A percentile compares a stretch with the other conserved stretches of the same genome.
Conservation (phyloP, 345 rosid species). For the Trapa bicornis region DNA sequence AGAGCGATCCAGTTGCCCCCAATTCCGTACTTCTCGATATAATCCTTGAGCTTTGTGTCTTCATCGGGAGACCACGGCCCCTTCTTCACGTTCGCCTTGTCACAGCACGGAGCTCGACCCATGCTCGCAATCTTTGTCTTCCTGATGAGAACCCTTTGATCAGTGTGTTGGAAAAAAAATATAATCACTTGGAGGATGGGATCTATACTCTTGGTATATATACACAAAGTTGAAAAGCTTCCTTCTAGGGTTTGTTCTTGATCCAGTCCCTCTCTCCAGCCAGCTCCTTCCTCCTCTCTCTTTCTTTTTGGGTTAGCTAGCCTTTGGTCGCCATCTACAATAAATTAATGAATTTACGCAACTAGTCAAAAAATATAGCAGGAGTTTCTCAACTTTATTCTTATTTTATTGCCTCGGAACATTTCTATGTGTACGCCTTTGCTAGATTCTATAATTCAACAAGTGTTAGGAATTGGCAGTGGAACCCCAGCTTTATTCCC, state of each 20-base stretch:
- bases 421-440: not conserved
- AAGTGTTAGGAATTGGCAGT: not conserved
- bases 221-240: conserved; percentile 23
- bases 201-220: conserved; percentile 9
- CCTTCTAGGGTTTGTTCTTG: conserved; percentile 37
- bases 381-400: not conserved
- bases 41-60: conserved; percentile 80
- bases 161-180: conserved; percentile 1
- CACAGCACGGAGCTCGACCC: conserved; percentile 99
- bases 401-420: conserved; percentile 1
- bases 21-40: conserved; percentile 69
- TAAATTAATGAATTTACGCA: conserved; percentile 6
- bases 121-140: conserved; percentile 14
- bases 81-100: conserved; percentile 81
- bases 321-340: conserved; percentile 7
- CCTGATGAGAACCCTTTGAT: not conserved
- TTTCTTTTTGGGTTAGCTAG: conserved; percentile 57
- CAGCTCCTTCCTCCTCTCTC: conserved; percentile 14
- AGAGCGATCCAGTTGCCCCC: conserved; percentile 98
- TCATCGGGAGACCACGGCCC: conserved; percentile 99
- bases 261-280: conserved; percentile 8
- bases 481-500: too few relatives aligned
- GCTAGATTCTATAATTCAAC: not conserved
- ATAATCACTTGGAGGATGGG: conserved; percentile 11
- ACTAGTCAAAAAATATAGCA: conserved; percentile 1